A percentile compares a stretch with the other conserved stretches of the same genome.
Conservation (phyloP, 1,139 yeast species). For the Arxiozyma slooffiae region DNA sequence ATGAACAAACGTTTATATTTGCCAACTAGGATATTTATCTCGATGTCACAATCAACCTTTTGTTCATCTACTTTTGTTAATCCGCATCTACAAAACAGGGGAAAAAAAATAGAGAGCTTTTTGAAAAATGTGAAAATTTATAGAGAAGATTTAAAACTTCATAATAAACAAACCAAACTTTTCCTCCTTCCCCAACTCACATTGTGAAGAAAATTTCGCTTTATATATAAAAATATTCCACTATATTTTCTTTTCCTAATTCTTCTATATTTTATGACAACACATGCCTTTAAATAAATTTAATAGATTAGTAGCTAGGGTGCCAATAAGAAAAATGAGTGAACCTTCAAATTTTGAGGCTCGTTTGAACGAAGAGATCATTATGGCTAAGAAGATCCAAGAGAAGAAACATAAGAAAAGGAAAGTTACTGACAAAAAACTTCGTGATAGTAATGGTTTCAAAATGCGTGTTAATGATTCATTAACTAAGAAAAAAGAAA, state of each 20-base stretch:
- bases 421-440: constrained; percentile 11
- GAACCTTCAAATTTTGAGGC: constrained; percentile 8
- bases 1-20: no score
- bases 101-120: no score
- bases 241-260: neutral
- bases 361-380: constrained; percentile 11
- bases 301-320: neutral
- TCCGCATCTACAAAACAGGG: no score
- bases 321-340: neutral
- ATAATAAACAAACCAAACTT: neutral
- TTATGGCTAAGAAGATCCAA: constrained; percentile 10
- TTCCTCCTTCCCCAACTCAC: neutral
- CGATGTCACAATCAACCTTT: neutral
- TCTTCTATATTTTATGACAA: neutral
- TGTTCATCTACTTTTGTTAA: neutral
- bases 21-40: neutral
- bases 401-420: constrained; percentile 30
- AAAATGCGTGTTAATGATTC: constrained; percentile 24
- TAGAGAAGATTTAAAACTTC: neutral
- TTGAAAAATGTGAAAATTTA: no score
- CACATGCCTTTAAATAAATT: neutral
- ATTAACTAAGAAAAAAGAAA: constrained; percentile 20
- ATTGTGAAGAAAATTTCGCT: neutral
- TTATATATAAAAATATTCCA: no score
- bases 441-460: constrained; percentile 28